Evolutionary conservation across 1,284 basidiomycete genomes (phyloP).

Genomic region (Leccinum griseonigrum): DNA sequence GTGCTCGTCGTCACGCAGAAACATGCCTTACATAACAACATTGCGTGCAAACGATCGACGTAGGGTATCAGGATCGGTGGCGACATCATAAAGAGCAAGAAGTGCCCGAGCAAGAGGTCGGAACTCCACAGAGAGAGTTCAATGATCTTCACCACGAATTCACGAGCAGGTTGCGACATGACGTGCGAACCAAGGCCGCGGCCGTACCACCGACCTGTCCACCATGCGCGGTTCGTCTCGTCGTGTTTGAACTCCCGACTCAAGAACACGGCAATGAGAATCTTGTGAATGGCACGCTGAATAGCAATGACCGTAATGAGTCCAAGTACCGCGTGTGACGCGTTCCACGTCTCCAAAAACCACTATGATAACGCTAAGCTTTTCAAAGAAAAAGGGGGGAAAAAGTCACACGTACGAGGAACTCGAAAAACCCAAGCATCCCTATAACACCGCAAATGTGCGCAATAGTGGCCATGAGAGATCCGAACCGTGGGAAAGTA

Average conservation of each 20-base stretch:
- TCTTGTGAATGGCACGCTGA: conserved; percentile 89
- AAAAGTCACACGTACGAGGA: conserved; percentile 62
- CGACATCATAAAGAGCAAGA: conserved; percentile 74
- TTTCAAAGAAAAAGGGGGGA: not conserved
- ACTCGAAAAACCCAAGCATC: conserved; percentile 91
- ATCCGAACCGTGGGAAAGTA: conserved; percentile 83
- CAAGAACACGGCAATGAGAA: conserved; percentile 88
- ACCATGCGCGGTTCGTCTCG: conserved; percentile 96
- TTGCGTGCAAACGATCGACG: conserved; percentile 74
- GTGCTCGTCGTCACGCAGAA: conserved; percentile 12
- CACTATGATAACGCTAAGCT: conserved; percentile 52
- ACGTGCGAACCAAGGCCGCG: conserved; percentile 85
- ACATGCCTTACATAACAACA: conserved; percentile 59
- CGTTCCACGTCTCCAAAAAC: conserved; percentile 93
- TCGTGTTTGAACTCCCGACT: conserved; percentile 97
- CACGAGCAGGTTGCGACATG: conserved; percentile 86
- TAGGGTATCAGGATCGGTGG: conserved; percentile 73
- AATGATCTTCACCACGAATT: conserved; percentile 86
- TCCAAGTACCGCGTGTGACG: conserved; percentile 87
- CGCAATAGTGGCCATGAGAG: conserved; percentile 85
- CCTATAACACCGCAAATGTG: conserved; percentile 81
- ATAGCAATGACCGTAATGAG: conserved; percentile 85
- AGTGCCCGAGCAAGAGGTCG: conserved; percentile 65
- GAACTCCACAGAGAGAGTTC: conserved; percentile 80
- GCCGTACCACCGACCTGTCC: conserved; percentile 96